Evolutionary conservation across 768 basidiomycete genomes (phyloP), one percentile per base, ranked within the genome.

Genomic region (Hericium erinaceus): DNA sequence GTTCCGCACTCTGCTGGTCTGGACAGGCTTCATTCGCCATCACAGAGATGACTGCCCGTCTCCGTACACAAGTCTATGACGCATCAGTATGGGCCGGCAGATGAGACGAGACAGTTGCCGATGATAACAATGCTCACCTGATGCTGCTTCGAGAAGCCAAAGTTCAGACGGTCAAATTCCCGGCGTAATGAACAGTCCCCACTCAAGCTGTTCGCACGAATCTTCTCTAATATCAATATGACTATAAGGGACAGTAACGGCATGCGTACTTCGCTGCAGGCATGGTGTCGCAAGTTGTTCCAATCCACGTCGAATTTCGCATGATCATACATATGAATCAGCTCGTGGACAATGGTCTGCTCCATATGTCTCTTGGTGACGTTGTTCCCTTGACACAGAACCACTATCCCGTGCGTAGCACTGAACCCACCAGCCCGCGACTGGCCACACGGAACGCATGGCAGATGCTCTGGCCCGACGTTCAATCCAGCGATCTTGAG

Each of bases 311-410:
- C 90, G 75, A 98, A 98, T 70, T 84, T 84, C 72, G 91, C 89
- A 61, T 95, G 90, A 70, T 99, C 97, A 68, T 90, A 98, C 80
- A 93, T 85, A 67, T 98, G 97, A 24, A 98, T 73, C 49, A 98
- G 80, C 68, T 99, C 97, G 66, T 99, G 97, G 20, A 89, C 80
- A 38, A 99, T 74, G 33, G 95, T 95, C 65, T 92, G 83, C 70
- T 98, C 94, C 88, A 95, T 87, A 64, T 97, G 93, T 39, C 79
- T 80, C 67, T 91, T 86, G 69, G 77, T 81, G 68, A 84, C 79
- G 64, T 94, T 88, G 51, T 85, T 80, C 48, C 92, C 89, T 60
- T 93, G 84, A 67, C 95, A 99, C 2, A 99, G 74, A 7, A 92
- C 71, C 24, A 98, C 82, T 3, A 86, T 87, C 15, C 90, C 89